Base-by-base conservation (phyloP, 306 rosid species). In the Purshia tridentata region DNA sequence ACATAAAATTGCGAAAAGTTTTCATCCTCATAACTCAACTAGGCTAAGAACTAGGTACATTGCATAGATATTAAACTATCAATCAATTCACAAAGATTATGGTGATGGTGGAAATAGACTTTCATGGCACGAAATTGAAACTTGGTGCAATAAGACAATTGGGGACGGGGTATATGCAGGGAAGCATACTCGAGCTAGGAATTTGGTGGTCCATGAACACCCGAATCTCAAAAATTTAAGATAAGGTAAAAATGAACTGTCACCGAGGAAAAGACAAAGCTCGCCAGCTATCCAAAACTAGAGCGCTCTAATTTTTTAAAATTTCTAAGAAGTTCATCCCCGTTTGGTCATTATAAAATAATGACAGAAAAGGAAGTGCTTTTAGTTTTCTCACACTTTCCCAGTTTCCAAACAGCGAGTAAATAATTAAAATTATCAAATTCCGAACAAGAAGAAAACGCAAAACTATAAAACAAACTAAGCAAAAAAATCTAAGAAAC, bases 141-240 rank as follows among this genome's bases (percentile, higher is more conserved):
- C 37, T 20, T 50, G 75, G 74, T 44, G 56, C 71, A 78, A 73
- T 55, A 76, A 71, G 72, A 78, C 75, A 68, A 56, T 35, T 48
- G 60, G 48, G 6, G 41, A 64, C 51, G 40, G 71, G 40, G 71
- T 40, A 70, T 45, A 78, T 39, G 39, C 67, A 81, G 65, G 41
- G 57, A 53, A 74, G 45, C 56, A 49, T 29, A 70, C 6, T 46
- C 67, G 74, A 80, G 69, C 72, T 53, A 46, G 77, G 75, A 73
- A 72, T 80, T 29, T 19, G 65, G 84, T 88, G 95, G 94, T 88
- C 98, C 92, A 83, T 69, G 69, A 52, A 72, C 76, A 53, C 70
- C 82, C 59, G 78, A 70, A 68, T 83, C 79, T 44, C 58, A 77
- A 82, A 66, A 72, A 44, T 40, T 54, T 61, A 81, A 72, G 92